A percentile compares a stretch with the other conserved stretches of the same genome.
phyloP scores from a whole-genome alignment of 805 yeast genomes.

The Schwanniomyces sp. region DNA sequence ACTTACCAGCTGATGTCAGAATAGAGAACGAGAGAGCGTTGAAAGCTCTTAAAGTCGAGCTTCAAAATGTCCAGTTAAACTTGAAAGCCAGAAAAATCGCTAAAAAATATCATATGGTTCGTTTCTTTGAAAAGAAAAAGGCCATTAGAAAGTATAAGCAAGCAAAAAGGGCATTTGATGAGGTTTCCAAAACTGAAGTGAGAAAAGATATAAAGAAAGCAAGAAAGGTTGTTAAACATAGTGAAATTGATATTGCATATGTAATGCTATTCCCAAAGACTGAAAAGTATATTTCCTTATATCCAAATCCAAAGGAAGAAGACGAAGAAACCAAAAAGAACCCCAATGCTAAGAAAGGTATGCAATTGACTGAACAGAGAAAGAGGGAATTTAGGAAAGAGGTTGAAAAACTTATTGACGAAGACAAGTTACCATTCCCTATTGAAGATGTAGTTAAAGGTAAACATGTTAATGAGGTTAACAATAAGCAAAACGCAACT shows the following conservation, averaged over 20 bases:
- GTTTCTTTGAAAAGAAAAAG: constrained; percentile 88
- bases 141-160: constrained; percentile 69
- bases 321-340: constrained; percentile 19
- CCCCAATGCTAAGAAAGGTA: constrained; percentile 42
- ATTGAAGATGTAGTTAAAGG: constrained; percentile 48
- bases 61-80: constrained; percentile 46
- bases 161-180: constrained; percentile 39
- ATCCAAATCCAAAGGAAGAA: constrained; percentile 46
- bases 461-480: constrained; percentile 26
- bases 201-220: constrained; percentile 42
- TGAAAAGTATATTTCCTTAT: constrained; percentile 77
- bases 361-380: constrained; percentile 41
- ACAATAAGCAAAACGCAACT: constrained; percentile 11
- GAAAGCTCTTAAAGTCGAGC: constrained; percentile 60
- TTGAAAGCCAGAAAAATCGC: constrained; percentile 52
- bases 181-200: constrained; percentile 30
- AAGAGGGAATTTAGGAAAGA: constrained; percentile 47
- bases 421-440: constrained; percentile 53
- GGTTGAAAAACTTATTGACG: constrained; percentile 51
- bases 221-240: constrained; percentile 51
- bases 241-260: constrained; percentile 72
- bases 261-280: constrained; percentile 74
- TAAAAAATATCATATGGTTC: constrained; percentile 86
- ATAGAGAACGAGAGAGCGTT: constrained; percentile 75
- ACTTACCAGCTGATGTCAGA: constrained; percentile 62